Evolutionary conservation across 495 filamentous ascomycete genomes (phyloP).

Genomic region (Sordaria brevicollis): DNA sequence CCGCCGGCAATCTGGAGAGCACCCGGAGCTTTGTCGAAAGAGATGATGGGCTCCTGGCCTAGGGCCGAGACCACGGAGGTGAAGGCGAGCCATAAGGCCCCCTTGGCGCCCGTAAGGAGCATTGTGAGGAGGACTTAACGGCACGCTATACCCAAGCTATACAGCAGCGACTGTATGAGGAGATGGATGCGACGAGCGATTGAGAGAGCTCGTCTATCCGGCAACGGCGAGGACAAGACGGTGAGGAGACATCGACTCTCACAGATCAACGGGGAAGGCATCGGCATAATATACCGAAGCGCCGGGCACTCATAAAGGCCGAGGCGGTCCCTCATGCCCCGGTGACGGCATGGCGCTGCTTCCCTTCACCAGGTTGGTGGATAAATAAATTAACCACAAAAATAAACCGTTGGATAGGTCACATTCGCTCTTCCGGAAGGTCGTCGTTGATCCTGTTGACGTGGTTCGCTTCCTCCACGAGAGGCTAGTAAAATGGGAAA

Average conservation of each 20-base stretch:
- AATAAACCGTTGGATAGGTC: slow-evolving; percentile 5
- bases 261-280: neutral
- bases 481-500: neutral
- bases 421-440: slow-evolving; percentile 8
- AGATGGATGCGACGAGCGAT: neutral
- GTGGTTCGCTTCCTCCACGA: neutral
- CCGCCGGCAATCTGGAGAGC: slow-evolving; percentile 38
- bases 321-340: neutral
- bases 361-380: slow-evolving; percentile 7
- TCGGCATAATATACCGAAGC: slow-evolving; percentile 17
- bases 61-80: slow-evolving; percentile 30
- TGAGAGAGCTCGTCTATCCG: neutral
- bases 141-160: neutral
- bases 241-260: neutral
- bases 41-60: slow-evolving; percentile 47
- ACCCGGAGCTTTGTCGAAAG: slow-evolving; percentile 28
- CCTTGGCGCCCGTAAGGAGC: slow-evolving; percentile 12
- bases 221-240: neutral
- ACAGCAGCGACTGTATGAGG: neutral
- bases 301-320: neutral
- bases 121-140: slow-evolving; percentile 7
- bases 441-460: neutral
- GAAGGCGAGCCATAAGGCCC: slow-evolving; percentile 15
- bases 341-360: slow-evolving; percentile 3
- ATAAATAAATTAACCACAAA: slow-evolving; percentile 20